Percentiles rank a stretch among this genome's conserved stretches.
Evolutionary conservation across 2,329 filamentous ascomycete genomes (phyloP).

Genomic region (Pseudopithomyces maydicus): DNA sequence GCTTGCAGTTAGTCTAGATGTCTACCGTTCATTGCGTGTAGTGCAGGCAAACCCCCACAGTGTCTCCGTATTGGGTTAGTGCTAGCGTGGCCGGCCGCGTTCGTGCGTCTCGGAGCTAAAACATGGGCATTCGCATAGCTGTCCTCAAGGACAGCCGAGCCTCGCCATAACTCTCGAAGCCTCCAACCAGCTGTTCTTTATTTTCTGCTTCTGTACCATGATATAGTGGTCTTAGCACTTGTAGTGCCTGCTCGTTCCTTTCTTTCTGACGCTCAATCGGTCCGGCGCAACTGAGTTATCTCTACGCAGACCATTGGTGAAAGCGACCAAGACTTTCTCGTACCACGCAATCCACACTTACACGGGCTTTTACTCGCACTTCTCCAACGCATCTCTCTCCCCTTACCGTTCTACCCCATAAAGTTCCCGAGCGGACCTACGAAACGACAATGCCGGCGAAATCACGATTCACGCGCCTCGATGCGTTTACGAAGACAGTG

Average conservation of each 20-base stretch:
- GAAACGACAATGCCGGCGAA: slow-evolving; percentile 74
- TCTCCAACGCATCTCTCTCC: background rate
- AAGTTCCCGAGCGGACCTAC: slow-evolving; percentile 13
- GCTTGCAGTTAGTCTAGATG: too few species aligned
- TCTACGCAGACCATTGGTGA: slow-evolving; percentile 12
- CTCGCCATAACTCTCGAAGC: slow-evolving; percentile 18
- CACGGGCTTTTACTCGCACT: background rate
- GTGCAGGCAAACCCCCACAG: background rate
- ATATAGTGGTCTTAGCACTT: slow-evolving; percentile 15
- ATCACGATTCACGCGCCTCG: slow-evolving; percentile 92
- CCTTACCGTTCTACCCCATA: background rate
- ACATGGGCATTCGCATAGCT: slow-evolving; percentile 30
- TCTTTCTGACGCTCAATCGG: background rate
- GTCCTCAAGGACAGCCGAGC: slow-evolving; percentile 37
- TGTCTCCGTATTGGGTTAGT: background rate
- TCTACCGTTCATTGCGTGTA: background rate
- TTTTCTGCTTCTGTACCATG: slow-evolving; percentile 15
- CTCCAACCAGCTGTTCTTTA: slow-evolving; percentile 6
- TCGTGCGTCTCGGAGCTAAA: slow-evolving; percentile 16
- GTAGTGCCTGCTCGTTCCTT: slow-evolving; percentile 18
- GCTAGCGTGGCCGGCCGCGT: background rate
- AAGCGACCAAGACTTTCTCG: slow-evolving; percentile 10
- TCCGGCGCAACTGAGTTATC: slow-evolving; percentile 15
- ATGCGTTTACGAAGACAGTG: slow-evolving; percentile 99
- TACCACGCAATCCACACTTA: slow-evolving; percentile 8